Percentiles rank a stretch among this genome's conserved stretches.
Conservation (phyloP, 495 filamentous ascomycete genomes). For the Trichoderma asperelloides region DNA sequence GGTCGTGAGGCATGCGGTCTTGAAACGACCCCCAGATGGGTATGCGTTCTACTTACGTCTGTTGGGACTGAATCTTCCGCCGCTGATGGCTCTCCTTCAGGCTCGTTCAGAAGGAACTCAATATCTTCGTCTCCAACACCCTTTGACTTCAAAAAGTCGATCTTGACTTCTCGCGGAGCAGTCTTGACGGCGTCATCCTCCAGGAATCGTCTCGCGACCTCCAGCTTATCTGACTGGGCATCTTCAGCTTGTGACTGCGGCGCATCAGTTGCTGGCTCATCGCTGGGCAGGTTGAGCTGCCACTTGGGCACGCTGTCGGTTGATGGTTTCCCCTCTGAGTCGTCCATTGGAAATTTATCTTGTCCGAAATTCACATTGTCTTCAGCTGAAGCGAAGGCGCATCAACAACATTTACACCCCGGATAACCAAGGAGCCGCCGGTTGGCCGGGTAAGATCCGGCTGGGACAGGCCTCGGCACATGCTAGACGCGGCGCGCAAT, state of each 20-base stretch:
- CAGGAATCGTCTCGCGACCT: slow-evolving; percentile 73
- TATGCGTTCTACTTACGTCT: slow-evolving; percentile 12
- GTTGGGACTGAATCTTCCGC: slow-evolving; percentile 16
- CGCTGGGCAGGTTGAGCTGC: slow-evolving; percentile 10
- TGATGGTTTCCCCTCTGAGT: slow-evolving; percentile 11
- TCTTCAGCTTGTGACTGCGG: slow-evolving; percentile 20
- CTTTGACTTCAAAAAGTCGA: slow-evolving; percentile 71
- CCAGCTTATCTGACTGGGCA: slow-evolving; percentile 35
- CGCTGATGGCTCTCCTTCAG: slow-evolving; percentile 20
- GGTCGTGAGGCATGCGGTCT: no score
- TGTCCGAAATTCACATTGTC: background rate
- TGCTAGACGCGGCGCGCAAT: background rate
- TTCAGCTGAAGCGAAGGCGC: background rate
- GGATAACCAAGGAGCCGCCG: background rate
- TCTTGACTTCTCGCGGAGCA: slow-evolving; percentile 62
- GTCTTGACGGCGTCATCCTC: slow-evolving; percentile 65
- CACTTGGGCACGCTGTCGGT: background rate
- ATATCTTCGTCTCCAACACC: slow-evolving; percentile 63
- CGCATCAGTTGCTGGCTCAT: slow-evolving; percentile 9
- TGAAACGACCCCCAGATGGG: background rate
- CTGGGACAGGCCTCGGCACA: background rate
- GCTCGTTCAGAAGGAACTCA: slow-evolving; percentile 50
- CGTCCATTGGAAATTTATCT: slow-evolving; percentile 11
- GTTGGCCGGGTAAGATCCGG: slow-evolving; percentile 7
- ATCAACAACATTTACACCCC: background rate